Base-by-base conservation (phyloP, 352 stramenopile genomes). In the Globisporangium orthogonon region DNA sequence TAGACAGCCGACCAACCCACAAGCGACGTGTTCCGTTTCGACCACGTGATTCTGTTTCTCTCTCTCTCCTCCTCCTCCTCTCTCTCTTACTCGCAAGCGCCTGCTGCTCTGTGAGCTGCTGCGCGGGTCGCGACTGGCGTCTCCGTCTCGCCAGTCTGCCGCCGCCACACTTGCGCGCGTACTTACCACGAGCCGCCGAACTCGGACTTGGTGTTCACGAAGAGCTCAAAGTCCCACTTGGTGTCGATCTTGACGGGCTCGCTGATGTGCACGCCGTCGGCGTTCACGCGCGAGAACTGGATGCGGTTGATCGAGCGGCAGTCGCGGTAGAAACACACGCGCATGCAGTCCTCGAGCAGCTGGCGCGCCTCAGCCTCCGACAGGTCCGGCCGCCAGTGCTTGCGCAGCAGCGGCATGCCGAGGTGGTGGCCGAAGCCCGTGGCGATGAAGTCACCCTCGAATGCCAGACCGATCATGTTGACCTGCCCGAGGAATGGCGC, bases 241-340 rank as follows among this genome's bases (percentile, higher is more conserved):
- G 94, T 98, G 66, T 98, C 88, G 52, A 99, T 76, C 68, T 97
- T 91, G 60, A 97, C 96, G 0, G 97, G 96, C 54, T 98, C 95
- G 55, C 75, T 93, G 58, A 99, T 89, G 40, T 80, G 73, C 33
- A 94, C 83, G 50, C 90, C 94, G 28, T 89, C 69, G 6, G 74
- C 77, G 18, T 85, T 96, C 9, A 97, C 95, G 76, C 98, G 98
- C 61, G 95, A 95, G 66, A 99, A 97, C 69, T 98, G 94, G 56
- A 99, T 98, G 54, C 91, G 86, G 76, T 98, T 98, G 61, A 98
- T 97, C 49, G 96, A 97, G 52, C 97, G 89, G 85, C 96, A 99
- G 78, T 99, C 97, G 65, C 97, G 93, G 84, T 99, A 99, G 73
- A 98, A 98, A 58, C 98, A 94, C 47, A 99, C 91, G 53, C 94